A percentile compares a stretch with the other conserved stretches of the same genome.
Evolutionary conservation across 176 grass and related monocot genomes (phyloP).

Genomic region (Leersia perrieri): DNA sequence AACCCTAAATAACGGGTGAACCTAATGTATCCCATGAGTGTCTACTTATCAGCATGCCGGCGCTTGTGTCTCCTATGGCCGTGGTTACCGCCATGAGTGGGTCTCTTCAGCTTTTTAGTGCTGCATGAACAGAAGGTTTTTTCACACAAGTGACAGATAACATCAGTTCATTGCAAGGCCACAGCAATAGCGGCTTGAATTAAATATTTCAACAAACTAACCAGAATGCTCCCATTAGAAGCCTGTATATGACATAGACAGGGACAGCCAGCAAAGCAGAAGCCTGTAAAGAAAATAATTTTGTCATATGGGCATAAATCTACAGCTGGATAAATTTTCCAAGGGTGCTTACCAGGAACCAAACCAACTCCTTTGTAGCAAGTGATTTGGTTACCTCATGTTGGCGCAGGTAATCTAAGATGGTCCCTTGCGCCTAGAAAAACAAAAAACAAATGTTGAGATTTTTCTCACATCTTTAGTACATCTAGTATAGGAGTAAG

Average conservation of each 20-base stretch:
- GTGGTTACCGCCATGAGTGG: constrained; percentile 43
- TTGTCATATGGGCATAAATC: constrained; percentile 4
- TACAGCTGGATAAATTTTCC: not conserved
- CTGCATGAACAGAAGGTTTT: constrained; percentile 28
- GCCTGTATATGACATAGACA: constrained; percentile 61
- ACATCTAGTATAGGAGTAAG: not conserved
- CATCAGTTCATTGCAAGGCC: not conserved
- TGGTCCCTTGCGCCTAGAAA: constrained; percentile 76
- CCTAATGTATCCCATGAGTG: not conserved
- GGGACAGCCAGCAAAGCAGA: constrained; percentile 84
- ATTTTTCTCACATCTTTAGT: not conserved
- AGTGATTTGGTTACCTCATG: constrained; percentile 83
- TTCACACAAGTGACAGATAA: not conserved
- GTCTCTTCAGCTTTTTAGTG: constrained; percentile 57
- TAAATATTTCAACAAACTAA: constrained; percentile 32
- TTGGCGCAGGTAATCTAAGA: constrained; percentile 66
- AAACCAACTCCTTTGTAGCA: constrained; percentile 86
- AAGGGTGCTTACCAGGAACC: constrained; percentile 79
- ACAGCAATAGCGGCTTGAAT: not conserved
- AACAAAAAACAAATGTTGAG: constrained; percentile 10
- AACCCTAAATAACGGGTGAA: constrained; percentile 14
- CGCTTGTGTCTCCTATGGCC: constrained; percentile 70
- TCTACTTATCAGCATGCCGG: constrained; percentile 68
- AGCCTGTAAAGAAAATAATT: constrained; percentile 52
- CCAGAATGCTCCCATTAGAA: constrained; percentile 70